Conservation (phyloP, 2,329 filamentous ascomycete species). For the Chalara sp. region DNA sequence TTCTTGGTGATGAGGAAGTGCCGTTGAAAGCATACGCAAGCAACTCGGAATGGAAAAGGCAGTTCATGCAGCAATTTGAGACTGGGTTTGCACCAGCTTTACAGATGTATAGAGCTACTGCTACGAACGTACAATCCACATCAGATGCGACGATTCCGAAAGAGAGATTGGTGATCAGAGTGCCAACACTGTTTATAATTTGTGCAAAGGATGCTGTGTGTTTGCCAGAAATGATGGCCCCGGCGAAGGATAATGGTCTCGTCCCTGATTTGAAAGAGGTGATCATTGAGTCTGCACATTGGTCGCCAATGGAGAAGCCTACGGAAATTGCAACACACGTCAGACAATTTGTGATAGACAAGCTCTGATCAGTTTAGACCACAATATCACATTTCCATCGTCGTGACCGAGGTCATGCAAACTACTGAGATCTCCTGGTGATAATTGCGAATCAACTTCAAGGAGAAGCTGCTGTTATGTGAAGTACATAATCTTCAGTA, state of each 20-base stretch:
- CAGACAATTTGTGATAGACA: no score
- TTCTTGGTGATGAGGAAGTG: background rate
- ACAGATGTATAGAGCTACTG: background rate
- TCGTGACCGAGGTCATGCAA: no score
- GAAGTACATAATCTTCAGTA: no score
- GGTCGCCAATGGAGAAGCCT: background rate
- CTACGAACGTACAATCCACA: background rate
- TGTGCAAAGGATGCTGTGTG: background rate
- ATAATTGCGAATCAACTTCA: no score
- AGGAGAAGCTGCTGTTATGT: no score
- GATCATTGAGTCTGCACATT: background rate
- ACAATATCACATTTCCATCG: no score
- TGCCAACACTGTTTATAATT: background rate
- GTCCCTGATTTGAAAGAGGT: background rate
- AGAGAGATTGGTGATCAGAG: background rate
- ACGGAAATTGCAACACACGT: no score
- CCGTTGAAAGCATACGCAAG: background rate
- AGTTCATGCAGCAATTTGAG: background rate
- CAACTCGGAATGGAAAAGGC: background rate
- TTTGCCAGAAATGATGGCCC: background rate
- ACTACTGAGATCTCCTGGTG: no score
- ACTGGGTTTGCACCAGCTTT: background rate
- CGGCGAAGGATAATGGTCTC: background rate
- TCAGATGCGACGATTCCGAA: background rate
- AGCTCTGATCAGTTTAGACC: no score